Percentiles rank a stretch among this genome's conserved stretches.
Evolutionary conservation across 176 grass and related monocot genomes (phyloP).

Genomic region (Cenchrus purpureus): DNA sequence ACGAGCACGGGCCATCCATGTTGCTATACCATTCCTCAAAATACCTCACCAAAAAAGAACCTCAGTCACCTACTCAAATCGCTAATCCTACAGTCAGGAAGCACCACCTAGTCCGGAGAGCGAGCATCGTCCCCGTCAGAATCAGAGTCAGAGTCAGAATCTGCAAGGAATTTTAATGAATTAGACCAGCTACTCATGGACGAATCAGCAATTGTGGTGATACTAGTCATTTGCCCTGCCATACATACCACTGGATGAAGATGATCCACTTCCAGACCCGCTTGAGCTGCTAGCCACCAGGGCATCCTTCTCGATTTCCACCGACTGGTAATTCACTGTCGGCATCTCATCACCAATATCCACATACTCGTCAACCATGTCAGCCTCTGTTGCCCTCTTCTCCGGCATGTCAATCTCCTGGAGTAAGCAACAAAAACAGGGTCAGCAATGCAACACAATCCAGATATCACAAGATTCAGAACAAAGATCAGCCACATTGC

Average conservation of each 20-base stretch:
- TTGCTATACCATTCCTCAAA: conserved; percentile 43
- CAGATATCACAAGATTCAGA: not conserved
- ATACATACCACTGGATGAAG: conserved; percentile 84
- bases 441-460: not conserved
- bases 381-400: conserved; percentile 32
- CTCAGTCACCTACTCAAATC: conserved; percentile 35
- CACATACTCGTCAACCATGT: conserved; percentile 76
- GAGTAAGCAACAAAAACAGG: not conserved
- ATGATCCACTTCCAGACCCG: conserved; percentile 73
- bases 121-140: conserved; percentile 53
- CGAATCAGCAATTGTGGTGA: not conserved
- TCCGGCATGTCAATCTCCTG: conserved; percentile 36
- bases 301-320: conserved; percentile 80
- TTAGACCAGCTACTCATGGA: not conserved
- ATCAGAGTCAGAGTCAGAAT: conserved; percentile 60
- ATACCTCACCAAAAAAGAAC: not conserved
- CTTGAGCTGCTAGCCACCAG: conserved; percentile 62
- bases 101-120: conserved; percentile 33
- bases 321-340: conserved; percentile 64
- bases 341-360: conserved; percentile 95
- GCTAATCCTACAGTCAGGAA: conserved; percentile 48
- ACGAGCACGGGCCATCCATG: not conserved
- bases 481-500: not conserved
- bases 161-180: conserved; percentile 40
- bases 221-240: not conserved